phyloP scores from a whole-genome alignment of 208 protist genomes.

The Wallacemonas rigidus region DNA sequence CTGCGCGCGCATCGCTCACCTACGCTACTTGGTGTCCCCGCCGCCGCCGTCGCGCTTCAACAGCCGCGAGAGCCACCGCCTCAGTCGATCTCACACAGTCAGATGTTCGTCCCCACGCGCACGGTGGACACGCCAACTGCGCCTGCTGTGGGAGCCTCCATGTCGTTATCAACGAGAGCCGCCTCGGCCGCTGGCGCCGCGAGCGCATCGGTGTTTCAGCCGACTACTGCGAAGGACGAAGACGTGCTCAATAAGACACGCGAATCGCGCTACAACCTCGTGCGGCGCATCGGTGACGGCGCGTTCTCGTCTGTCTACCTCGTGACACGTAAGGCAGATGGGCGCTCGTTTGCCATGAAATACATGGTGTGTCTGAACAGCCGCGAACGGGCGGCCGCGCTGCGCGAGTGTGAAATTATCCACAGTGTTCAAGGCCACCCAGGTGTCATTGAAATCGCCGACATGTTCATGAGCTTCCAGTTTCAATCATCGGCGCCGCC shows the following conservation, averaged over 20 bases:
- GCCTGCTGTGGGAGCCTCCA: not conserved
- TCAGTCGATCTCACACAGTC: not conserved
- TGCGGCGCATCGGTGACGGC: conserved; percentile 45
- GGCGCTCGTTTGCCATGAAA: conserved; percentile 37
- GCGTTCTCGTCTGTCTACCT: conserved; percentile 53
- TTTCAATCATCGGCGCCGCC: conserved; percentile 14
- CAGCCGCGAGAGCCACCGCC: not conserved
- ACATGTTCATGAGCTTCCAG: conserved; percentile 64
- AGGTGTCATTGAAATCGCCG: conserved; percentile 50
- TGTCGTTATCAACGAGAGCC: not conserved
- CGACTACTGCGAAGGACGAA: conserved; percentile 38
- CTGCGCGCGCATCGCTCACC: not conserved
- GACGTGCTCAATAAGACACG: conserved; percentile 47
- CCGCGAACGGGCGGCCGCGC: conserved; percentile 34
- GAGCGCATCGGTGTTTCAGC: conserved; percentile 20
- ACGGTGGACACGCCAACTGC: too few species aligned
- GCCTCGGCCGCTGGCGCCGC: not conserved
- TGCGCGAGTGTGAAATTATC: conserved; percentile 56
- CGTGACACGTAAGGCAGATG: conserved; percentile 21
- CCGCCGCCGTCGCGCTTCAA: not conserved
- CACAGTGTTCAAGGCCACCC: conserved; percentile 54
- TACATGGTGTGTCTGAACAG: conserved; percentile 45
- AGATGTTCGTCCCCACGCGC: too few species aligned
- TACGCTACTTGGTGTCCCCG: not conserved
- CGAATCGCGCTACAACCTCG: conserved; percentile 41